Evolutionary conservation across 306 rosid species (phyloP).

Genomic region (Dalbergia cochinchinensis): DNA sequence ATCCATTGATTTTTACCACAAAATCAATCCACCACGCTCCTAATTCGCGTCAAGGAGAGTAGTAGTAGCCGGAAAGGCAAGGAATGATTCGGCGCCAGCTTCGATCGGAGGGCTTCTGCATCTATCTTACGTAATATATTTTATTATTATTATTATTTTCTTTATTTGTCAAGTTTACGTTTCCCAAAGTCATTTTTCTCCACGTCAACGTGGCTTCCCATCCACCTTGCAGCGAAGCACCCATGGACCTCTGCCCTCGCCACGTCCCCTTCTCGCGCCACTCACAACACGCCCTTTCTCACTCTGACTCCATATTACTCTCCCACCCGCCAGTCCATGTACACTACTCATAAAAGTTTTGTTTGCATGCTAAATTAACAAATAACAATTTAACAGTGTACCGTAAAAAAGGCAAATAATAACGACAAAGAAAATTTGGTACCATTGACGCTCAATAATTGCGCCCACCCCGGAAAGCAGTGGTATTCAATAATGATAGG

Average conservation of each 20-base stretch:
- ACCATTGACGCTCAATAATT: neutral
- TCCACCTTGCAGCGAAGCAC: conserved; percentile 53
- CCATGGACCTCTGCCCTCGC: conserved; percentile 36
- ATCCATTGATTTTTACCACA: no score
- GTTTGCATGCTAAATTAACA: neutral
- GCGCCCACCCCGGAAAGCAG: neutral
- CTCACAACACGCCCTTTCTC: neutral
- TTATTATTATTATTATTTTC: neutral
- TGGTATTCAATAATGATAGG: neutral
- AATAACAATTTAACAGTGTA: neutral
- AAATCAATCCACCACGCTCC: no score
- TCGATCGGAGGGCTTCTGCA: conserved; percentile 55
- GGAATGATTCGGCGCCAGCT: conserved; percentile 26
- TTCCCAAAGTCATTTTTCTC: conserved; percentile 36
- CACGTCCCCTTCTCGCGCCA: conserved; percentile 46
- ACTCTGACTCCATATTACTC: neutral
- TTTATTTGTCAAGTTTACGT: neutral
- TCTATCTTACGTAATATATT: neutral
- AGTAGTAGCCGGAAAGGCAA: conserved; percentile 1
- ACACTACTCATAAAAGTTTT: neutral
- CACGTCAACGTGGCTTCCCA: conserved; percentile 52
- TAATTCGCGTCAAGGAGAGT: neutral
- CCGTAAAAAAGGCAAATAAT: neutral
- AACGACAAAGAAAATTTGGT: neutral
- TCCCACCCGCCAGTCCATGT: neutral